Conservation (phyloP, 768 basidiomycete species). For the Flagelloscypha sp. region DNA sequence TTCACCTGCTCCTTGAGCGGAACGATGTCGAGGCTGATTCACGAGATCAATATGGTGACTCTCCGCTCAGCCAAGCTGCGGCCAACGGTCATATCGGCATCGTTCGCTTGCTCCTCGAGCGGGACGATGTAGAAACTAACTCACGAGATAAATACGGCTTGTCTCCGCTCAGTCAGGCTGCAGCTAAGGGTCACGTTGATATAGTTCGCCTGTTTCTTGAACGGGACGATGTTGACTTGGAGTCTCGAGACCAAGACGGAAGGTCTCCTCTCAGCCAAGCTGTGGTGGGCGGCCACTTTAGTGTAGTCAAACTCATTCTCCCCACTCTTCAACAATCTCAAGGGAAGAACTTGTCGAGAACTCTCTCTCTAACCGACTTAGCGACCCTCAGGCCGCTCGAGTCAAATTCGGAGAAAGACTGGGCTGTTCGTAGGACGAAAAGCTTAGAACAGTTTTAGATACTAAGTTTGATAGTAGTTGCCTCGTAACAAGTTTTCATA, state of each 20-base stretch:
- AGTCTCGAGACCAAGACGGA: background rate
- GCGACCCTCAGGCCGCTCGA: no score
- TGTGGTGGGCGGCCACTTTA: conserved; percentile 9
- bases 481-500: no score
- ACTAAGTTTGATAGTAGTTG: no score
- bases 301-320: no score
- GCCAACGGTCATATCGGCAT: background rate
- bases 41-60: background rate
- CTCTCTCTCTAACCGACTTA: no score
- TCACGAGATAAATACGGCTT: background rate
- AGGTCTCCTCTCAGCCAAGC: conserved; percentile 1
- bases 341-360: no score
- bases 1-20: background rate
- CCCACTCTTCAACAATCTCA: no score
- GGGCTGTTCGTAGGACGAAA: no score
- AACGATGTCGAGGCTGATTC: background rate
- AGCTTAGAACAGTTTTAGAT: no score
- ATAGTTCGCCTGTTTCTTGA: background rate
- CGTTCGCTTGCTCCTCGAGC: background rate
- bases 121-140: background rate
- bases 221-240: background rate
- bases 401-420: no score
- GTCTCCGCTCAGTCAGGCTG: background rate
- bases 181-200: background rate
- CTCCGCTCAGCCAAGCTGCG: background rate